These are phyloP conservation scores for Penicillium expansum DNA, from an alignment of 2,329 filamentous ascomycete species.

Conservation along the genomic window DNA sequence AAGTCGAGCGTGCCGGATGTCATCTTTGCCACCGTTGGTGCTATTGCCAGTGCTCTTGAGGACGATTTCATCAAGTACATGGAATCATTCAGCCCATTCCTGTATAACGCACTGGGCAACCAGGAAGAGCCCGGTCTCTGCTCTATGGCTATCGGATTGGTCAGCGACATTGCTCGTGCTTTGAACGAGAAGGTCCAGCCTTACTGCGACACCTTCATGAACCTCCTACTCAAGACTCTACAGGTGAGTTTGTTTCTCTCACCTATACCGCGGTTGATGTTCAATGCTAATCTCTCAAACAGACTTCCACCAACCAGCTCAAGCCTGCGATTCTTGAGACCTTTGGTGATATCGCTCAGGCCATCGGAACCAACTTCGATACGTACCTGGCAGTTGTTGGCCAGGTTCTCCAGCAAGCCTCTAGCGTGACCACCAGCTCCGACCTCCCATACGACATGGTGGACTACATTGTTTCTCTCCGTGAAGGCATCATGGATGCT, in stretches of 20 bases:
- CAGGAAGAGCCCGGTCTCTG: conserved; percentile 93
- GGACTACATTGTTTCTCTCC: conserved; percentile 90
- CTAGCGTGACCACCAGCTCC: conserved; percentile 71
- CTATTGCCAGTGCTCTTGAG: conserved; percentile 86
- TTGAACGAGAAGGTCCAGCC: conserved; percentile 87
- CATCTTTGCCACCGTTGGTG: conserved; percentile 86
- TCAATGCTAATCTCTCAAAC: neutral
- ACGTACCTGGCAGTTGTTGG: conserved; percentile 90
- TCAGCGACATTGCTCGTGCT: conserved; percentile 92
- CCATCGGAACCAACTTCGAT: conserved; percentile 88
- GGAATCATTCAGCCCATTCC: conserved; percentile 87
- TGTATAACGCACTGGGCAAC: conserved; percentile 92
- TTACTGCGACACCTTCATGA: conserved; percentile 98
- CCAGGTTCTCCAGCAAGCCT: conserved; percentile 89
- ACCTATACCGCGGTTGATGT: neutral
- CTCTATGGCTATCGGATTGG: conserved; percentile 94
- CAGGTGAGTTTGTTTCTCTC: conserved; percentile 53
- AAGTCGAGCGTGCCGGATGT: conserved; percentile 96
- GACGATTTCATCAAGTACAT: conserved; percentile 96
- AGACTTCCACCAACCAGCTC: conserved; percentile 76
- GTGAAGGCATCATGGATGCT: conserved; percentile 98
- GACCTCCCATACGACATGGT: conserved; percentile 93
- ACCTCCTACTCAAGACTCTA: conserved; percentile 89
- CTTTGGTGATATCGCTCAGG: conserved; percentile 95
- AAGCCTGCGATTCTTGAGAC: conserved; percentile 97